phyloP scores from a whole-genome alignment of 2,329 filamentous ascomycete genomes.

The Kalaharituber pfeilii region DNA sequence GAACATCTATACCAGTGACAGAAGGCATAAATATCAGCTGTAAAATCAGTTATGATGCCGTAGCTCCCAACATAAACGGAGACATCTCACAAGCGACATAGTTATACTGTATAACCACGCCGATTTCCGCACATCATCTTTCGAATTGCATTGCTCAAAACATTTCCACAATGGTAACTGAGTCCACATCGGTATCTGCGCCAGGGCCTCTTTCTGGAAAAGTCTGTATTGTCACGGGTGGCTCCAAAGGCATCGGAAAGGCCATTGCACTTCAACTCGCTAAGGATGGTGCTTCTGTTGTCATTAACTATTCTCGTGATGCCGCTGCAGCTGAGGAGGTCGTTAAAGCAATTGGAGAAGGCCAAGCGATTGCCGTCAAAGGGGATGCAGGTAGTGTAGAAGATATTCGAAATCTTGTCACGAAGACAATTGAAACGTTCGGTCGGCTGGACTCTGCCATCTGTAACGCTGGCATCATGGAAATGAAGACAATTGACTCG shows the following conservation, averaged over 20 bases:
- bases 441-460: slow-evolving; percentile 43
- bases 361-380: slow-evolving; percentile 33
- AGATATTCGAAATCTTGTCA: slow-evolving; percentile 35
- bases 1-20: no score
- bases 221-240: slow-evolving; percentile 45
- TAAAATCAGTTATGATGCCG: no score
- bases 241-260: slow-evolving; percentile 47
- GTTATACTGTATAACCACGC: no score
- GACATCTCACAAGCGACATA: no score
- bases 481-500: slow-evolving; percentile 34
- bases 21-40: no score
- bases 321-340: slow-evolving; percentile 38
- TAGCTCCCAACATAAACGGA: no score
- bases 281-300: slow-evolving; percentile 44
- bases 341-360: slow-evolving; percentile 31
- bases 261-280: slow-evolving; percentile 51
- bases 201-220: slow-evolving; percentile 32
- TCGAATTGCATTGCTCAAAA: no score
- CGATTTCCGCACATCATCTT: no score
- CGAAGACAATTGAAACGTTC: slow-evolving; percentile 33
- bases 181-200: no score
- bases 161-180: no score
- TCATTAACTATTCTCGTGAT: slow-evolving; percentile 50
- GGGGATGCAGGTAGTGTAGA: slow-evolving; percentile 36
- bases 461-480: slow-evolving; percentile 38